phyloP scores from a whole-genome alignment of 495 filamentous ascomycete species.

The Pseudoneurospora amorphoporcata region DNA sequence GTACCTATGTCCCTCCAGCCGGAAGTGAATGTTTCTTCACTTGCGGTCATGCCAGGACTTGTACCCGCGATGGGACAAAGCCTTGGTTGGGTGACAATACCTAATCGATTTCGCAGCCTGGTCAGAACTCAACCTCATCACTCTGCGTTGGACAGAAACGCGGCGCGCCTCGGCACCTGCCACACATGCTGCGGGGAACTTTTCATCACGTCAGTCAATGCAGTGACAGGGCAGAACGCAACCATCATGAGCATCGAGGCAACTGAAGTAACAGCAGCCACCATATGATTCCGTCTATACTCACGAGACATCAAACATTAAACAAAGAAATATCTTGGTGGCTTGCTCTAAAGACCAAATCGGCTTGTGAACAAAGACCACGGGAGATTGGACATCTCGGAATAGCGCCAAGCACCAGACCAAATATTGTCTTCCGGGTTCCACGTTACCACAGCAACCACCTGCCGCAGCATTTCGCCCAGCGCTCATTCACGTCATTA shows the following conservation, averaged over 20 bases:
- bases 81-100: background rate
- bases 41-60: background rate
- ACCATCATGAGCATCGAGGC: background rate
- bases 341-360: background rate
- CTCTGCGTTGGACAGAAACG: background rate
- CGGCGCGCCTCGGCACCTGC: background rate
- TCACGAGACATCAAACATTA: background rate
- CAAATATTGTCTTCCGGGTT: background rate
- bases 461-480: background rate
- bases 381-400: background rate
- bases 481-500: background rate
- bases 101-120: background rate
- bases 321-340: background rate
- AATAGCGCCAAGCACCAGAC: background rate
- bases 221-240: background rate
- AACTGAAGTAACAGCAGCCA: background rate
- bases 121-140: background rate
- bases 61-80: background rate
- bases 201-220: background rate
- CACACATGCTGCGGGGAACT: background rate
- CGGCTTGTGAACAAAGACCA: background rate
- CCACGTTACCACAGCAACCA: background rate
- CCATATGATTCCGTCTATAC: background rate
- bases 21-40: too few relatives aligned
- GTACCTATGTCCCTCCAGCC: too few relatives aligned